These are phyloP conservation scores for Coemansia sp. DNA, from an alignment of 192 early-diverging fungal genomes.

Conservation along the genomic window DNA sequence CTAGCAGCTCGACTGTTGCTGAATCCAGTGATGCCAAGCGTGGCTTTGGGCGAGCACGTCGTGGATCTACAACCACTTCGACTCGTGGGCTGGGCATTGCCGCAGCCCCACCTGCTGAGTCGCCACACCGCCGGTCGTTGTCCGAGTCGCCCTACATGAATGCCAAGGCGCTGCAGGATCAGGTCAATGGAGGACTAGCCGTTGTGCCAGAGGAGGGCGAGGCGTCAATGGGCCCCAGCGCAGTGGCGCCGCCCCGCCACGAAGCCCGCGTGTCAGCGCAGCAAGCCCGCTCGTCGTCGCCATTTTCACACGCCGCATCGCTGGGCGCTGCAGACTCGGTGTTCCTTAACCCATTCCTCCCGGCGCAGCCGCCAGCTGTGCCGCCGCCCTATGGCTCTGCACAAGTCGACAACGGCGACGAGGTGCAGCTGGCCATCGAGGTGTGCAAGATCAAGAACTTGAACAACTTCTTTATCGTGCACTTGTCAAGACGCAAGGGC, in stretches of 20 bases:
- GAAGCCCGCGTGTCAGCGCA: conserved; percentile 8
- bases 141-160: conserved; percentile 49
- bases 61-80: conserved; percentile 17
- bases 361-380: conserved; percentile 8
- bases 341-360: conserved; percentile 37
- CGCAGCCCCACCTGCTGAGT: conserved; percentile 4
- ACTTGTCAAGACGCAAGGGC: conserved; percentile 68
- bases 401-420: conserved; percentile 62
- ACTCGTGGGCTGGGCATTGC: conserved; percentile 30
- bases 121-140: conserved; percentile 45
- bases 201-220: conserved; percentile 47
- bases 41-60: conserved; percentile 7
- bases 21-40: conserved; percentile 10
- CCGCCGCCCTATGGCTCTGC: conserved; percentile 42
- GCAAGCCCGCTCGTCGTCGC: conserved; percentile 21
- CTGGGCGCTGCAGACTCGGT: conserved; percentile 19
- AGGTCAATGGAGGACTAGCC: conserved; percentile 24
- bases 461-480: conserved; percentile 71
- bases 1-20: conserved; percentile 31
- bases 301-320: conserved; percentile 44
- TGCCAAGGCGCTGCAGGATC: conserved; percentile 34
- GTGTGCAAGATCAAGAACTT: conserved; percentile 90
- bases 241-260: not conserved
- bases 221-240: conserved; percentile 3
- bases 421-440: conserved; percentile 86